Evolutionary conservation across 148 eudicot genomes (phyloP), one percentile per base, ranked within the genome.

Genomic region (Chenopodium quinoa): DNA sequence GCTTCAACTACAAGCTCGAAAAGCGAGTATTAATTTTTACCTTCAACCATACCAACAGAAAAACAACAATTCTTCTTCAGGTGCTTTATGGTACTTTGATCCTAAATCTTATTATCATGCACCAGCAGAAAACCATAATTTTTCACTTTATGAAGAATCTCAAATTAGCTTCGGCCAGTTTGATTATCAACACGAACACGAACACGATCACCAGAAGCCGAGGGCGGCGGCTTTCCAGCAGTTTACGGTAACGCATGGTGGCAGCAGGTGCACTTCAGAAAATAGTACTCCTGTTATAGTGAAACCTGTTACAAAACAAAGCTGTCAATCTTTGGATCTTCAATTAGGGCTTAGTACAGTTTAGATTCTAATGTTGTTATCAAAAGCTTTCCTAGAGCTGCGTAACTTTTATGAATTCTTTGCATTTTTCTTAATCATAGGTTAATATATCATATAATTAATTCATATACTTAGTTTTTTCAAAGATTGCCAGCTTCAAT

Each of bases 1-100:
- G 84, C 83, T 95, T 84, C 96, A 95, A 68, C 83, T 93, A 73
- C 97, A 93, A 83, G 97, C 95, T 78, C 89, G 89, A 73, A 91
- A 86, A 79, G 93, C 94, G n/a, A 91, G 90, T 85, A 78, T 91
- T 67, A 91, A 80, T 82, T 89, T 83, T 76, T 94, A 90, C 78
- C 90, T 89, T 72, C 92, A 73, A 7, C 78, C 89, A 17, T 90
- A 78, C 63, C 81, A 85, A 16, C 82, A 84, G 65, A 64, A n/a
- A 65, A 74, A 22, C n/a, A 16, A 68, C 20, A 50, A 23, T 72
- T 40, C 66, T 75, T 81, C 78, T 77, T 73, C 64, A 52, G 84
- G 73, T 83, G 25, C 77, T 37, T 40, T 73, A 13, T 85, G 86
- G 87, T 86, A 88, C 73, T 86, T 82, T 32, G 88, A 90, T 82